phyloP scores from a whole-genome alignment of 371 early-diverging fungal genomes.

The Mucor mucedo region DNA sequence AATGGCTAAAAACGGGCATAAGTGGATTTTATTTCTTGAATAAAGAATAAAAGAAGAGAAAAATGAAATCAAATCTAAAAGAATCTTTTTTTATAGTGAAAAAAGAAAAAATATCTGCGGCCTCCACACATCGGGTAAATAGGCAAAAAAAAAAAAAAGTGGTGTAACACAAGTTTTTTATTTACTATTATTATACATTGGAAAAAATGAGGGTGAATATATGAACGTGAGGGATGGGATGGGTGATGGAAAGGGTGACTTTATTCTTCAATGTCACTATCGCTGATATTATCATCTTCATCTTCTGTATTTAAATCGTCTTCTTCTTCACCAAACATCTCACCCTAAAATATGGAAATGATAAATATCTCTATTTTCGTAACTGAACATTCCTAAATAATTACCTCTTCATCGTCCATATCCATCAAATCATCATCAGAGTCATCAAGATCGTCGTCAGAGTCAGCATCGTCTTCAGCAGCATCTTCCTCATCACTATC shows the following conservation, averaged over 20 bases:
- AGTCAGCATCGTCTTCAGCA: conserved; percentile 50
- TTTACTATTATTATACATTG: no score
- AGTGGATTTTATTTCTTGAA: conserved; percentile 4
- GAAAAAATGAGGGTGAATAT: no score
- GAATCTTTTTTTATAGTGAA: not conserved
- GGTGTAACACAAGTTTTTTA: not conserved
- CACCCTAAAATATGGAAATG: not conserved
- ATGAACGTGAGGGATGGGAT: no score
- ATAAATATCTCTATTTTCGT: no score
- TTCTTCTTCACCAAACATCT: conserved; percentile 36
- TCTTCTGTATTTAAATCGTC: conserved; percentile 19
- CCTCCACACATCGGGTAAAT: not conserved
- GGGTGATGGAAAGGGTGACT: not conserved
- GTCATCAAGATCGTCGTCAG: conserved; percentile 45
- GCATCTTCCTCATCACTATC: conserved; percentile 46
- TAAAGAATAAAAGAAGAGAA: conserved; percentile 12
- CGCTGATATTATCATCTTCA: conserved; percentile 25
- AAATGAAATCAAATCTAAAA: not conserved
- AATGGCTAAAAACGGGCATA: conserved; percentile 39
- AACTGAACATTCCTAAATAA: no score
- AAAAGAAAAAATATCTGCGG: not conserved
- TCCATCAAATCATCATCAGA: conserved; percentile 31
- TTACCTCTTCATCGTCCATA: conserved; percentile 22
- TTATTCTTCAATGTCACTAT: conserved; percentile 33
- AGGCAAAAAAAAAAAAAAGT: not conserved